Base-by-base conservation (phyloP, 345 rosid genomes). In the Moricandia moricandioides region DNA sequence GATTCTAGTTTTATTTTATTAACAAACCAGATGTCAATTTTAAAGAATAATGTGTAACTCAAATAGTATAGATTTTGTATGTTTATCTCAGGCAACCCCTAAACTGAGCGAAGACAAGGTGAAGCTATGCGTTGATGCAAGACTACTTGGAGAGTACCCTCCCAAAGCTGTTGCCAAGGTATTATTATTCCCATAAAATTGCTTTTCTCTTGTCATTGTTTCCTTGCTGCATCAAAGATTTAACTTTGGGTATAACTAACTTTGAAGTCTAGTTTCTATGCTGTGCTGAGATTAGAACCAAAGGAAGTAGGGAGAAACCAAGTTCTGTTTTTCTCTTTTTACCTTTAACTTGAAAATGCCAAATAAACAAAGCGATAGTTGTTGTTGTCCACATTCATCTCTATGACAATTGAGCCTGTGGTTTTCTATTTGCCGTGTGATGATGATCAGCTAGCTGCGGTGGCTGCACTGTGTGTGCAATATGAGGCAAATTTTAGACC, bases 401-500 rank as follows among this genome's bases (percentile, higher is more conserved):
- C 3, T n/a, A 8, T 30, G 60, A 43, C 55, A 16, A 3, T 16
- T 16, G 12, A 57, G 21, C 58, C 62, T 78, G 52, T 47, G 27
- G 37, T 31, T 43, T 27, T 2, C 3, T 29, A 24, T 67, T n/a
- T 47, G 52, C 18, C 52, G 13, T 62, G 21, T 51, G 47, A 45
- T 69, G 69, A 56, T 69, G 54, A 80, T 67, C 87, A 91, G 94
- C 39, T 88, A 78, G 90, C 97, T 34, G 94, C 92, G 0, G 97
- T 88, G 56, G 90, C 90, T 69, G 97, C 92, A 29, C 76, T 87
- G 33, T 91, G 92, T 21, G 83, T 91, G 68, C 93, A 90, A 62
- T 88, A 88, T 27, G 93, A 90, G 84, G 87, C 93, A 39, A 89
- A 90, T 78, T 87, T 90, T 69, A 81, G 91, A 58, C 96, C 96